A percentile compares a stretch with the other conserved stretches of the same genome.
Evolutionary conservation across 345 rosid species (phyloP).

Genomic region (Dimocarpus longan): DNA sequence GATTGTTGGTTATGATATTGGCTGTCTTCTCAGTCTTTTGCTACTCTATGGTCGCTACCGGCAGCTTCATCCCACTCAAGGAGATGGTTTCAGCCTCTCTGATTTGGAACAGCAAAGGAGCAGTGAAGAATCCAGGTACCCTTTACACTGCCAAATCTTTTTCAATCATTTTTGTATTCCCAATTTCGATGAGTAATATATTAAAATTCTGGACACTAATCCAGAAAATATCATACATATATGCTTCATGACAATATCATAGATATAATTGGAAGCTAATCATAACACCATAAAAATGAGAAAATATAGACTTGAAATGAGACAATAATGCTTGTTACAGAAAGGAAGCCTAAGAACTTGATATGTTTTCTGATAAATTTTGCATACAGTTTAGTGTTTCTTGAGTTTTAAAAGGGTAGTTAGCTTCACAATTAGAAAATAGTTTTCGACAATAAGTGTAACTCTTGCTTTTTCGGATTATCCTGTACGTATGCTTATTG

Average conservation of each 20-base stretch:
- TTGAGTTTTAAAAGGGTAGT: neutral
- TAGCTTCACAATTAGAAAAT: neutral
- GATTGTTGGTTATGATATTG: constrained; percentile 84
- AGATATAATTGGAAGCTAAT: neutral
- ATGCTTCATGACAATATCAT: neutral
- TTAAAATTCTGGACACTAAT: neutral
- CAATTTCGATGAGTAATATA: neutral
- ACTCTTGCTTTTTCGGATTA: no score
- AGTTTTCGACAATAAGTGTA: neutral
- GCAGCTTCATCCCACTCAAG: constrained; percentile 44
- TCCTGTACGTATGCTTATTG: neutral
- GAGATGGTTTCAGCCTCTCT: constrained; percentile 48
- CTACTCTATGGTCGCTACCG: constrained; percentile 78
- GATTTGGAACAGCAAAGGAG: constrained; percentile 78
- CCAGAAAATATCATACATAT: no score
- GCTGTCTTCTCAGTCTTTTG: constrained; percentile 70
- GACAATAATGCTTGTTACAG: no score
- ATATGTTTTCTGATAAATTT: no score
- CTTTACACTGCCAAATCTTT: neutral
- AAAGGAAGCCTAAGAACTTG: no score
- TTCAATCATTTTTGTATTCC: neutral
- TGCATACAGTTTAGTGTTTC: neutral
- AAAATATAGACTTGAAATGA: neutral
- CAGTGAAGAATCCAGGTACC: constrained; percentile 81
- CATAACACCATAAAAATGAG: neutral